A percentile compares a stretch with the other conserved stretches of the same genome.
phyloP scores from a whole-genome alignment of 495 filamentous ascomycete species.

The Neurospora pannonica region DNA sequence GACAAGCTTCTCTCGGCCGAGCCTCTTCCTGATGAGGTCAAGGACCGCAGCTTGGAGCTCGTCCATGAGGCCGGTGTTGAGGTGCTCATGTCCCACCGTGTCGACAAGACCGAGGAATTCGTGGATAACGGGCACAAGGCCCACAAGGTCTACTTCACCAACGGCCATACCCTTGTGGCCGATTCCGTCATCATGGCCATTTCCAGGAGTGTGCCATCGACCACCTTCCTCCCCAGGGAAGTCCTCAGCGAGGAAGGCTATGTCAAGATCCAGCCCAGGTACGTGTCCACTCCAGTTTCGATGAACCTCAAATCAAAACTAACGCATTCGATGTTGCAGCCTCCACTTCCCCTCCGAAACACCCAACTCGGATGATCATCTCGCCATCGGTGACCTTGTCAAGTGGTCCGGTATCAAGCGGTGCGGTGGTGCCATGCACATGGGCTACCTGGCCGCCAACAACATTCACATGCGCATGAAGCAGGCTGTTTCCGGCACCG shows the following conservation, averaged over 20 bases:
- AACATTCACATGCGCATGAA: conserved; percentile 54
- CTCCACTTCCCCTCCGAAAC: conserved; percentile 35
- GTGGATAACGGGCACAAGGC: conserved; percentile 20
- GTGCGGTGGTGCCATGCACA: conserved; percentile 58
- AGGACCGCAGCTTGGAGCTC: conserved; percentile 40
- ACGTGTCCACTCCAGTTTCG: neutral
- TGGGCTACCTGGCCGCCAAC: conserved; percentile 48
- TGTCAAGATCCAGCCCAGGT: conserved; percentile 41
- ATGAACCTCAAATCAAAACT: neutral
- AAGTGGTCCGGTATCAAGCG: conserved; percentile 63
- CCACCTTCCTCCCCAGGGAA: conserved; percentile 41
- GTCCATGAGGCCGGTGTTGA: conserved; percentile 47
- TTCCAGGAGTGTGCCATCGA: conserved; percentile 44
- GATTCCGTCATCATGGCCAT: conserved; percentile 53
- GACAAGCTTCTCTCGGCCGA: conserved; percentile 54
- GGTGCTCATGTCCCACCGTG: conserved; percentile 41
- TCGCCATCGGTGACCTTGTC: conserved; percentile 46
- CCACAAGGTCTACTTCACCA: conserved; percentile 41
- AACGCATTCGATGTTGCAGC: conserved; percentile 13
- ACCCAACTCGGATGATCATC: conserved; percentile 47
- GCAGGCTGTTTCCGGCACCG: conserved; percentile 24
- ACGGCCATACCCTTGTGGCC: conserved; percentile 42
- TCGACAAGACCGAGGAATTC: conserved; percentile 28
- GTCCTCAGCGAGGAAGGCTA: conserved; percentile 46
- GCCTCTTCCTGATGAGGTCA: conserved; percentile 56